Percentiles rank a stretch among this genome's conserved stretches.
These are phyloP conservation scores for Pochonia chlamydosporia DNA, from an alignment of 2,329 filamentous ascomycete genomes.

Conservation along the genomic window DNA sequence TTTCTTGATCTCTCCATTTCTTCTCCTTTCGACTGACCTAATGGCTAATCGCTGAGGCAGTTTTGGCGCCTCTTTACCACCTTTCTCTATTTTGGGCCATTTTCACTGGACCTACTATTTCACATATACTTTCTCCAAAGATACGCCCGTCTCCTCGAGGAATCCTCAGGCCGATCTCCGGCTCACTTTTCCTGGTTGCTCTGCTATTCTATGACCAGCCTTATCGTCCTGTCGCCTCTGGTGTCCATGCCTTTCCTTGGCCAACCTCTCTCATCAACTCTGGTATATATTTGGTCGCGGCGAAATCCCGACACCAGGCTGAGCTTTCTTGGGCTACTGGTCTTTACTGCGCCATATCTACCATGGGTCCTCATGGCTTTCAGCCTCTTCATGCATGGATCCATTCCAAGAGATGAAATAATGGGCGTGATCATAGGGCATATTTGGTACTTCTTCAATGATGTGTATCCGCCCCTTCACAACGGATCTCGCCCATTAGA, in stretches of 20 bases:
- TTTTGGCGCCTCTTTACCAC: constrained; percentile 97
- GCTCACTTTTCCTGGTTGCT: constrained; percentile 95
- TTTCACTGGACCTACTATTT: constrained; percentile 90
- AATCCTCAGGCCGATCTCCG: constrained; percentile 84
- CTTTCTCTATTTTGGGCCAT: constrained; percentile 94
- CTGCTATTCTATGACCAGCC: constrained; percentile 72
- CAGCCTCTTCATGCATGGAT: constrained; percentile 84
- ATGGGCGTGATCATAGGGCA: constrained; percentile 93
- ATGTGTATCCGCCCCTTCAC: constrained; percentile 91
- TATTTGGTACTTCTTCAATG: constrained; percentile 96
- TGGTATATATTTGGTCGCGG: constrained; percentile 97
- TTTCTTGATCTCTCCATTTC: neutral
- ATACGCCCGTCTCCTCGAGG: constrained; percentile 91
- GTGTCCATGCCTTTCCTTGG: constrained; percentile 91
- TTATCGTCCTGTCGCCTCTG: constrained; percentile 77
- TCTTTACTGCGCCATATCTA: constrained; percentile 90
- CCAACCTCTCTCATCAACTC: constrained; percentile 83
- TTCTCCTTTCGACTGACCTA: constrained; percentile 3
- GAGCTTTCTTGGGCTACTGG: constrained; percentile 80
- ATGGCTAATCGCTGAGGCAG: constrained; percentile 39
- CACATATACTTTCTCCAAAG: constrained; percentile 98
- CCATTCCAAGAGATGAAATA: constrained; percentile 90
- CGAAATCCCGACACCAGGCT: constrained; percentile 88
- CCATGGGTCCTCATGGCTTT: constrained; percentile 95
- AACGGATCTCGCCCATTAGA: constrained; percentile 80